Conservation (phyloP, 1,284 basidiomycete genomes). For the Schizophyllum commune region DNA sequence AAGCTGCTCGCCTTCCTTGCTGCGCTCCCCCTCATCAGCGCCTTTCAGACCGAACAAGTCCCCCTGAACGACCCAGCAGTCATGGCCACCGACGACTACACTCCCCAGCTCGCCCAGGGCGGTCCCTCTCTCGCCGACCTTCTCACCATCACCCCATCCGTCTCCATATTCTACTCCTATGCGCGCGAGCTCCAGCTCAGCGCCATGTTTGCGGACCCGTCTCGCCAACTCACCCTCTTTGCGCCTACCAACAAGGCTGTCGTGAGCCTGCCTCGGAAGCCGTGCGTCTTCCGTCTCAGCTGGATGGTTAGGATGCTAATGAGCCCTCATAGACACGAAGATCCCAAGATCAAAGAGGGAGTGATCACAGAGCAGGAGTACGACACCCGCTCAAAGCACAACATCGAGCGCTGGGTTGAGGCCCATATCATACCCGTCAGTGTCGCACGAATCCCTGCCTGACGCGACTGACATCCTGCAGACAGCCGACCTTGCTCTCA, state of each 20-base stretch:
- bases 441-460: constrained; percentile 6
- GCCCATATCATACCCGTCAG: constrained; percentile 68
- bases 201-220: constrained; percentile 33
- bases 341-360: not conserved
- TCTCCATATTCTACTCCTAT: constrained; percentile 77
- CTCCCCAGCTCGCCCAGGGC: not conserved
- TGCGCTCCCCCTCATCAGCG: not conserved
- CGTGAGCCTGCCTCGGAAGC: constrained; percentile 67
- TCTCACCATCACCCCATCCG: constrained; percentile 61
- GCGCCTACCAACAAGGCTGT: constrained; percentile 77
- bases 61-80: not conserved
- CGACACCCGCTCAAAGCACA: constrained; percentile 46
- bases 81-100: not conserved
- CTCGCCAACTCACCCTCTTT: constrained; percentile 45
- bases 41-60: not conserved
- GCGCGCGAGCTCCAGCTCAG: constrained; percentile 62
- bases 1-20: not conserved
- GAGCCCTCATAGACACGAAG: constrained; percentile 31
- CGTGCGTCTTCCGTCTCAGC: constrained; percentile 38
- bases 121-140: constrained; percentile 36
- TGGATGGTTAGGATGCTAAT: constrained; percentile 49
- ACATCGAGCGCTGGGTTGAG: constrained; percentile 66
- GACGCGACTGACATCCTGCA: not conserved
- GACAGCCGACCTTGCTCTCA: constrained; percentile 2
- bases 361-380: constrained; percentile 57